A percentile compares a stretch with the other conserved stretches of the same genome.
Evolutionary conservation across 73 alveolate species (phyloP).

Genomic region (Diophrys sp.): DNA sequence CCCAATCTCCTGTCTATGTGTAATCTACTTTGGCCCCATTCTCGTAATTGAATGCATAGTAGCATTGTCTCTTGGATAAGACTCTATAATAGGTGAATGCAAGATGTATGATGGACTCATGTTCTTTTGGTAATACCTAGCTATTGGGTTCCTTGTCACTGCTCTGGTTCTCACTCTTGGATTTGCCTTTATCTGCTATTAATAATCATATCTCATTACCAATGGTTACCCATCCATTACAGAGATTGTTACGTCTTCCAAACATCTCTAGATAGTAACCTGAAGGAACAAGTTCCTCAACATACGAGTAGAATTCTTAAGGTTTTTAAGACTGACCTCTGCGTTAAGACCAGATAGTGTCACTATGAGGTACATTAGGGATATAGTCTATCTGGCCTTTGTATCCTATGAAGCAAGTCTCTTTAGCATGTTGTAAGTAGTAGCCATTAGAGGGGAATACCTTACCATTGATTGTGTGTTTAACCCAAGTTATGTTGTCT

Average conservation of each 20-base stretch:
- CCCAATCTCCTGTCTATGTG: too few species aligned
- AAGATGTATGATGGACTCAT: not conserved
- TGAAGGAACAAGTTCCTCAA: constrained; percentile 79
- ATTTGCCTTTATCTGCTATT: not conserved
- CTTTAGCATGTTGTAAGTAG: constrained; percentile 84
- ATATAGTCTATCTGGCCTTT: not conserved
- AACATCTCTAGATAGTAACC: constrained; percentile 82
- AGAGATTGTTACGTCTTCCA: constrained; percentile 85
- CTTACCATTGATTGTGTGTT: constrained; percentile 78
- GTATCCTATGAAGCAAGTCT: constrained; percentile 71
- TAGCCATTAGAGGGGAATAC: constrained; percentile 85
- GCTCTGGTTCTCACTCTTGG: not conserved
- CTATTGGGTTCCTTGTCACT: not conserved
- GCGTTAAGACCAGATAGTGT: not conserved
- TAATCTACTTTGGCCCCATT: not conserved
- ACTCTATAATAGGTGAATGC: not conserved
- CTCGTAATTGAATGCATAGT: not conserved
- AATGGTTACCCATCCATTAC: constrained; percentile 86
- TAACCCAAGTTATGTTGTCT: constrained; percentile 88
- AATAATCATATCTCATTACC: constrained; percentile 74
- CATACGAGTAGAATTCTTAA: constrained; percentile 76
- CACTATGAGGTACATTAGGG: not conserved
- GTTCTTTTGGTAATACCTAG: too few species aligned
- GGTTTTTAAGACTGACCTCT: constrained; percentile 64
- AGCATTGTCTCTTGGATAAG: not conserved